Evolutionary conservation across 108 stramenopile species (phyloP).

Genomic region (Skeletonema grethae): DNA sequence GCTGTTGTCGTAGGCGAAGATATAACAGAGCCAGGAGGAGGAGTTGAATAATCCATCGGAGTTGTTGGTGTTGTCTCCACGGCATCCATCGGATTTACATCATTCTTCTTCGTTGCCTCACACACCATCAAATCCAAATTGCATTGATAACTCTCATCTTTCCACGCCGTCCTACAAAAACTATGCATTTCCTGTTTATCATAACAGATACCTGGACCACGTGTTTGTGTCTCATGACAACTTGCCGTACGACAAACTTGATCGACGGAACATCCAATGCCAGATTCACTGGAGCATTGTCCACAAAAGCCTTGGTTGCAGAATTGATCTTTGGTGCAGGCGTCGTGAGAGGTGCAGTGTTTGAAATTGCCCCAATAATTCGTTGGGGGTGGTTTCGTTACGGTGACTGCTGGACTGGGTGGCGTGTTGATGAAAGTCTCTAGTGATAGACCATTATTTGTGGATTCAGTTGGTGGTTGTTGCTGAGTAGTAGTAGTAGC

Average conservation of each 20-base stretch:
- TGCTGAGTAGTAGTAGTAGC: neutral
- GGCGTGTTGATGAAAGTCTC: neutral
- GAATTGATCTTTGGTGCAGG: neutral
- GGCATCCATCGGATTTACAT: neutral
- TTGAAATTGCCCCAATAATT: neutral
- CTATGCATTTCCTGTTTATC: constrained; percentile 16
- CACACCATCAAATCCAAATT: constrained; percentile 25
- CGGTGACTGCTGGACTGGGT: neutral
- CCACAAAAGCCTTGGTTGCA: constrained; percentile 19
- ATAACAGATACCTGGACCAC: constrained; percentile 23
- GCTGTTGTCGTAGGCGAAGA: neutral
- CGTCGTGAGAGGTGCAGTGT: neutral
- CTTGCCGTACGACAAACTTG: constrained; percentile 26
- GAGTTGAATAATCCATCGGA: neutral
- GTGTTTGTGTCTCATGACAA: constrained; percentile 14
- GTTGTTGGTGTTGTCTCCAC: neutral
- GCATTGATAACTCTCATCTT: constrained; percentile 12
- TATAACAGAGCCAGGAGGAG: neutral
- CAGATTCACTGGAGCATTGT: constrained; percentile 6
- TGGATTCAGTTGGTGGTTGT: neutral
- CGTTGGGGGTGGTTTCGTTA: neutral
- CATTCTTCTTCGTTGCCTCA: neutral
- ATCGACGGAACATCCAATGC: constrained; percentile 26
- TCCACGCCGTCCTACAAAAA: constrained; percentile 4
- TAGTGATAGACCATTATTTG: neutral